Base-by-base conservation (phyloP, 116 monocot genomes). In the Iris pallida region DNA sequence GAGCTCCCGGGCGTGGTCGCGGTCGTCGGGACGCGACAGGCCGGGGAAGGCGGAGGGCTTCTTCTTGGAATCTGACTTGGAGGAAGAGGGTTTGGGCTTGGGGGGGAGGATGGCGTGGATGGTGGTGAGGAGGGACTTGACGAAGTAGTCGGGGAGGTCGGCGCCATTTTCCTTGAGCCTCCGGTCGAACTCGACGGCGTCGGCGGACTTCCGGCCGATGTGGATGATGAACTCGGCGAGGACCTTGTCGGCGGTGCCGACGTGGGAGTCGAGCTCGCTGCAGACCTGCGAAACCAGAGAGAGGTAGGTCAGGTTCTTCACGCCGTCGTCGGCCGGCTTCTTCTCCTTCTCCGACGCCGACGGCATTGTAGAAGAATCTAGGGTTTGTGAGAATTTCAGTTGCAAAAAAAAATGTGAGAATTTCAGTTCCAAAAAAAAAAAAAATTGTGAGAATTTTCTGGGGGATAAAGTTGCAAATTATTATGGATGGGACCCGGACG, bases 71-170 rank as follows among this genome's bases (percentile, higher is more conserved):
- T 46, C 54, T 1, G 18, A 53, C 8, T 68, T 65, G 61, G 64
- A 11, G 6, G 49, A n/a, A n/a, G n/a, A 46, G 60, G 63, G 43
- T 4, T 79, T 70, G 72, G 75, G 64, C 14, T 75, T 69, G 3
- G 85, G 87, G 14, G 96, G 91, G 20, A 92, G 76, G 55, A 96
- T 89, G 48, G 96, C 86, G 61, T 96, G 96, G 72, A 96, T 92
- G 68, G 86, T 92, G 68, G 81, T 96, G 75, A 96, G 84, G 58
- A 96, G 96, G 16, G 84, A 89, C 53, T 82, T 86, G 30, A 96
- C 89, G 79, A 96, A 96, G 77, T 96, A 96, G 66, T 92, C 96
- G 4, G 96, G 96, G 71, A 96, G 68, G 56, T 91, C 96, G 49
- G 92, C 92, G 45, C 89, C 92, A 44, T 92, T 84, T 30, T 75